Evolutionary conservation across 495 filamentous ascomycete genomes (phyloP).

Genomic region (Penicillium pulvis): DNA sequence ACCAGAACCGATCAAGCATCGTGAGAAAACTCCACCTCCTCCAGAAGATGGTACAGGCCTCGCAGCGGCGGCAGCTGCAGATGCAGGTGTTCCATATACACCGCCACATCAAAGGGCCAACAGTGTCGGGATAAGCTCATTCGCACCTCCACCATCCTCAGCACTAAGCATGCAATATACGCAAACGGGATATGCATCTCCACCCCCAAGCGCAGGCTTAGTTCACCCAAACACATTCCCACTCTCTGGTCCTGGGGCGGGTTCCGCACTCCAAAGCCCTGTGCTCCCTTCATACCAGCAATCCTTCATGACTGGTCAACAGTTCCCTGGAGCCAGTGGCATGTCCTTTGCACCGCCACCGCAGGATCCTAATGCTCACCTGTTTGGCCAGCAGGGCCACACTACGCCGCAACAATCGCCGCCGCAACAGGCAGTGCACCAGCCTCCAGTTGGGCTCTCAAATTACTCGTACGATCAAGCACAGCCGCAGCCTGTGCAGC

Average conservation of each 20-base stretch:
- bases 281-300: constrained; percentile 38
- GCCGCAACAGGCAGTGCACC: neutral
- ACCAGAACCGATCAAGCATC: constrained; percentile 77
- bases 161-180: constrained; percentile 27
- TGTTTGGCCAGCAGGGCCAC: constrained; percentile 33
- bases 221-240: constrained; percentile 31
- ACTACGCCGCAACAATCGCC: constrained; percentile 21
- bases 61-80: constrained; percentile 64
- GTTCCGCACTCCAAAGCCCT: constrained; percentile 22
- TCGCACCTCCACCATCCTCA: constrained; percentile 28
- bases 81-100: constrained; percentile 51
- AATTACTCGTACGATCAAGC: constrained; percentile 55
- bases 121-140: constrained; percentile 32
- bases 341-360: constrained; percentile 48
- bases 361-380: constrained; percentile 48
- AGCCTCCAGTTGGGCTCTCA: constrained; percentile 52
- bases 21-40: constrained; percentile 89
- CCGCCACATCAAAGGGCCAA: constrained; percentile 37
- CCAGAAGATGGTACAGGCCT: constrained; percentile 74
- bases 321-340: neutral
- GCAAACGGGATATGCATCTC: constrained; percentile 36
- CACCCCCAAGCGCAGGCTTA: constrained; percentile 41
- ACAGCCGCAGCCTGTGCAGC: constrained; percentile 36
- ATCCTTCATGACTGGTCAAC: constrained; percentile 23
- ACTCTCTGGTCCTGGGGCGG: constrained; percentile 2